Evolutionary conservation across 305 asterid species (phyloP), one percentile per base, ranked within the genome.

Genomic region (Fraxinus paxiana): DNA sequence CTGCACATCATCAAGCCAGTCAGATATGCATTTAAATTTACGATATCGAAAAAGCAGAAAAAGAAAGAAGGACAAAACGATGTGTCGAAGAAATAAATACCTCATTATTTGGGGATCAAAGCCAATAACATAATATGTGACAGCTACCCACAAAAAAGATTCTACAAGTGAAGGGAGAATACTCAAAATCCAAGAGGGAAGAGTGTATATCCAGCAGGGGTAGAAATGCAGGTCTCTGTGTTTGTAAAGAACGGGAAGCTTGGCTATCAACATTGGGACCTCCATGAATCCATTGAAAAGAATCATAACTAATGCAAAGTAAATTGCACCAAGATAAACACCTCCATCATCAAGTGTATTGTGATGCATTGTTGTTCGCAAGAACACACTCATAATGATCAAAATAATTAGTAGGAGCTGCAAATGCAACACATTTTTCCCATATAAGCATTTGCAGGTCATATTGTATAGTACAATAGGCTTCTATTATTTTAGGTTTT

Each of bases 261-360:
- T 92, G 37, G 93, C 83, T 77, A 92, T 89, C 87, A 91, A 84
- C 94, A 92, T 91, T 1, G 96, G 94, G 65, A 92, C 96, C 89
- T 92, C 97, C 93, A 89, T 84, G 77, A 92, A 92, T 71, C 97
- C 97, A 80, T 92, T 92, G 80, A 92, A 92, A 80, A 92, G 94
- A 87, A 91, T 88, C 93, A 91, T 91, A 78, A 92, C 96, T 78
- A 91, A 90, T 24, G 91, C 93, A 82, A 91, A 92, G 88, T 91
- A 91, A 24, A 92, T 89, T 34, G 96, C 97, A 15, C 97, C 97
- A 15, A 92, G 95, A 81, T 89, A 92, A 76, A 92, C 83, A 81
- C 93, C 97, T 77, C 96, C 97, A 82, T 92, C 96, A 6, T 90
- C 91, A 73, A 91, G 89, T 33, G 90, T 87, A 85, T 87, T 83